Evolutionary conservation across 768 basidiomycete genomes (phyloP), one percentile per base, ranked within the genome.

Genomic region (Russula foetens): DNA sequence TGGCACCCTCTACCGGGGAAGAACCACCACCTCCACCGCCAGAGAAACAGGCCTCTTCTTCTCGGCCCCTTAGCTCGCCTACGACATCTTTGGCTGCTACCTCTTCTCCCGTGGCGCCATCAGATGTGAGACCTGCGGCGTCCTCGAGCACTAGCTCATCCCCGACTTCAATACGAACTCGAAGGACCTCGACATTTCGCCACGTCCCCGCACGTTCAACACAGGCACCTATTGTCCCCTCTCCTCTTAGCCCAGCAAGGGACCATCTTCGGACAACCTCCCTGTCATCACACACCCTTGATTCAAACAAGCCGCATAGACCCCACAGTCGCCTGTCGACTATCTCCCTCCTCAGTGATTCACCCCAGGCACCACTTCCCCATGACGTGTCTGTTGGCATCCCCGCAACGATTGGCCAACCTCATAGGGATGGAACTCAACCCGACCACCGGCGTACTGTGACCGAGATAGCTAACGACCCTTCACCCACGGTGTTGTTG

Each of bases 181-280:
- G 75, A 48, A 81, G 75, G 63, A 66, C 75, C 3, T 79, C 83
- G 1, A 82, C 81, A 0, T 83, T 84, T 68, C 77, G 83, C 28
- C 81, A 77, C 50, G 67, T 84, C 21, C 79, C 79, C 24, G 70
- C 76, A 41, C 70, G 72, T 6, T 26, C 62, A 19, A 33, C 69
- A n/a, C 60, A 70, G 31, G 15, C 69, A 5, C 60, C 71, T 1
- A 26, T 72, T 14, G 64, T 70, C 15, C 68, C 73, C 1, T 77
- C 76, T 15, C 72, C 77, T 8, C 67, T 77, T 17, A 72, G 75
- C 7, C 69, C 71, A 0, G 66, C 60, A 38, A 53, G 19, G 9
- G 58, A 64, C 11, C 63, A 66, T 47, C 33, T 64, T 3, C 67
- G 65, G 9, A 64, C 63, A 17, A 46, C 50, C 1, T 70, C 69